Conservation (phyloP, 768 basidiomycete species). For the Dioszegia hungarica region DNA sequence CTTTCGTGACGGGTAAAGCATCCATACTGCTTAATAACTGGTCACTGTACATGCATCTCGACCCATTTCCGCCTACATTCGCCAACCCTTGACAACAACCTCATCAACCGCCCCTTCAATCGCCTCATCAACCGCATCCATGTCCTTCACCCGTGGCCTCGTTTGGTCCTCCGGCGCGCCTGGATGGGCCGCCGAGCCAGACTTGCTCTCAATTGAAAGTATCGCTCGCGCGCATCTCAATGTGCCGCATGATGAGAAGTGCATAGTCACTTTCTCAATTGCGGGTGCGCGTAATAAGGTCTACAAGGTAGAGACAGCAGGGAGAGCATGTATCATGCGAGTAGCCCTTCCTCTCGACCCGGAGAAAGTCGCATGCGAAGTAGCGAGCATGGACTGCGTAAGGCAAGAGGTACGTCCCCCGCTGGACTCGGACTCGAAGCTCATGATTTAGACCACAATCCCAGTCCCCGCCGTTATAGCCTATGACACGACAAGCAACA, state of each 20-base stretch:
- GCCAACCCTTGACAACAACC: no score
- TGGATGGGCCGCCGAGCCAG: background rate
- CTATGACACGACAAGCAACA: background rate
- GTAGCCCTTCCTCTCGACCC: background rate
- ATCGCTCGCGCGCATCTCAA: background rate
- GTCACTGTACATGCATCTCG: no score
- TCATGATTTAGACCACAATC: background rate
- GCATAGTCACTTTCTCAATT: background rate
- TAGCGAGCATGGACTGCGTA: background rate
- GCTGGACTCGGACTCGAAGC: background rate
- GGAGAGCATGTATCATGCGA: background rate
- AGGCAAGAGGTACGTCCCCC: background rate
- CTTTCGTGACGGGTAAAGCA: no score
- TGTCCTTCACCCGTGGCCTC: no score
- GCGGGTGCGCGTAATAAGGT: background rate
- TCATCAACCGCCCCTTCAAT: no score
- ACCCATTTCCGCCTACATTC: no score
- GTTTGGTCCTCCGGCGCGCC: no score
- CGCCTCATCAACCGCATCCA: no score
- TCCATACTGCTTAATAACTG: no score
- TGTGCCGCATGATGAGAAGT: background rate
- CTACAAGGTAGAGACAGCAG: background rate
- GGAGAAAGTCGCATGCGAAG: background rate
- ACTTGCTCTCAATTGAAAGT: background rate
- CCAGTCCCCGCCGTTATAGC: background rate